Percentiles rank a stretch among this genome's conserved stretches.
These are phyloP conservation scores for Polytrichum formosum DNA, from an alignment of 225 moss, liverwort and hornwort species.

Conservation along the genomic window DNA sequence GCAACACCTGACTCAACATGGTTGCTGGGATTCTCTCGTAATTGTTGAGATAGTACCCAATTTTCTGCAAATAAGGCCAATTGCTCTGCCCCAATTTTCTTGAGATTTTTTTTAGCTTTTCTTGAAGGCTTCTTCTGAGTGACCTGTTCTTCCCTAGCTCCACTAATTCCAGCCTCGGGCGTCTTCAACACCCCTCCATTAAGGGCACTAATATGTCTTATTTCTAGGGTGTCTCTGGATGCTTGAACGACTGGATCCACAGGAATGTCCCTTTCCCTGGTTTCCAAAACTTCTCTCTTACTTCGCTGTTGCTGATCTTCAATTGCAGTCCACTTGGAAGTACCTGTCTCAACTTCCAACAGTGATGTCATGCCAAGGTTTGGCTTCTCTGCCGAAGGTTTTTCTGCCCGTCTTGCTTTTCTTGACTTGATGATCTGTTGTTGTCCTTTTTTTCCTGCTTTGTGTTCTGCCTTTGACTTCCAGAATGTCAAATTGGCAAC, in stretches of 20 bases:
- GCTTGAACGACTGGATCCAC: constrained; percentile 8
- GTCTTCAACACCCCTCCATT: constrained; percentile 4
- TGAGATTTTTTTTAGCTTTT: constrained; percentile 12
- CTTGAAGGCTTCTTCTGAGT: constrained; percentile 12
- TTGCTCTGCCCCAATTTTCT: constrained; percentile 28
- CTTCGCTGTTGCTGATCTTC: constrained; percentile 4
- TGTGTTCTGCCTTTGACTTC: constrained; percentile 29
- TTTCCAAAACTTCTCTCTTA: constrained; percentile 6
- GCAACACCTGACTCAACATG: constrained; percentile 16
- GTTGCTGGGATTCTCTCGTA: constrained; percentile 10
- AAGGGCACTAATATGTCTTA: constrained; percentile 5
- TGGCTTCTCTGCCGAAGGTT: constrained; percentile 6
- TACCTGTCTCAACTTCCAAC: constrained; percentile 23
- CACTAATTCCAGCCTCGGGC: constrained; percentile 12
- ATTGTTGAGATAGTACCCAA: constrained; percentile 26
- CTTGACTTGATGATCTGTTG: constrained; percentile 19
- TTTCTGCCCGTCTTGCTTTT: constrained; percentile 16
- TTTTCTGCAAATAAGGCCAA: constrained; percentile 29
- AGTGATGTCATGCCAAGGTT: constrained; percentile 14
- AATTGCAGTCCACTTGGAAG: constrained; percentile 8
- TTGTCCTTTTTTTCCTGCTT: constrained; percentile 22
- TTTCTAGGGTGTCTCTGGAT: constrained; percentile 4
- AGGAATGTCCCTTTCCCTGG: constrained; percentile 1
- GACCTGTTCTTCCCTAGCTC: constrained; percentile 9
- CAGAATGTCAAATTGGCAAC: constrained; percentile 16